A percentile compares a stretch with the other conserved stretches of the same genome.
Evolutionary conservation across 805 yeast species (phyloP).

Genomic region (Nakazawaea wyomingensis): DNA sequence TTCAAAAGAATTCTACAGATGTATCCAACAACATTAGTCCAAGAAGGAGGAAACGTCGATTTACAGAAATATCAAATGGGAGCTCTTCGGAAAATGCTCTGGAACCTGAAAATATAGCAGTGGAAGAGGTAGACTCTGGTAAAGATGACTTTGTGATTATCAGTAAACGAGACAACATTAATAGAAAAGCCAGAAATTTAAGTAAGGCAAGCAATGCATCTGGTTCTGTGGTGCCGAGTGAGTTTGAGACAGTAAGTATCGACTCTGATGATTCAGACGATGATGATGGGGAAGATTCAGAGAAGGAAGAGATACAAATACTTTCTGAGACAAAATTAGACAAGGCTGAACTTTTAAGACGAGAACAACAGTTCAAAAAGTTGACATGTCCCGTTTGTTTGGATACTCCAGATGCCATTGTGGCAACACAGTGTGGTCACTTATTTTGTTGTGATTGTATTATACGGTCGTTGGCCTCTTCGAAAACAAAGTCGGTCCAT

Average conservation of each 20-base stretch:
- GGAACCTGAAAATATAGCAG: neutral
- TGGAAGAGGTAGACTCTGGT: neutral
- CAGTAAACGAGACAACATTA: neutral
- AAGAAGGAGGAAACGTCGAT: neutral
- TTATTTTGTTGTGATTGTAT: conserved; percentile 49
- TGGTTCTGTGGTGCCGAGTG: conserved; percentile 1
- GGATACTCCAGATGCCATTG: conserved; percentile 44
- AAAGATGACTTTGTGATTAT: neutral
- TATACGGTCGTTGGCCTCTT: conserved; percentile 43
- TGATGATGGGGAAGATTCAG: conserved; percentile 5
- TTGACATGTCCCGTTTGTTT: conserved; percentile 52
- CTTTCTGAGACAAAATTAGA: conserved; percentile 9
- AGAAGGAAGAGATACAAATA: conserved; percentile 9
- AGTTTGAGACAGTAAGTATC: neutral
- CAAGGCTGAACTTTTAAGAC: conserved; percentile 6
- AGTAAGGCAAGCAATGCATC: too few relatives aligned
- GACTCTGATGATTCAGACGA: conserved; percentile 2
- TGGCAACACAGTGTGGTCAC: conserved; percentile 54
- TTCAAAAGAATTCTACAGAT: neutral
- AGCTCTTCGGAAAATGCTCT: neutral
- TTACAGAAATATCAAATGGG: neutral
- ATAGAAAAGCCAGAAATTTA: neutral
- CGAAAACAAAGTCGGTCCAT: conserved; percentile 23
- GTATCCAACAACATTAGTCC: neutral
- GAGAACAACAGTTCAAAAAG: conserved; percentile 22